Percentiles rank a stretch among this genome's conserved stretches.
phyloP scores from a whole-genome alignment of 106 monocot genomes.

The Dendrobium huoshanense region DNA sequence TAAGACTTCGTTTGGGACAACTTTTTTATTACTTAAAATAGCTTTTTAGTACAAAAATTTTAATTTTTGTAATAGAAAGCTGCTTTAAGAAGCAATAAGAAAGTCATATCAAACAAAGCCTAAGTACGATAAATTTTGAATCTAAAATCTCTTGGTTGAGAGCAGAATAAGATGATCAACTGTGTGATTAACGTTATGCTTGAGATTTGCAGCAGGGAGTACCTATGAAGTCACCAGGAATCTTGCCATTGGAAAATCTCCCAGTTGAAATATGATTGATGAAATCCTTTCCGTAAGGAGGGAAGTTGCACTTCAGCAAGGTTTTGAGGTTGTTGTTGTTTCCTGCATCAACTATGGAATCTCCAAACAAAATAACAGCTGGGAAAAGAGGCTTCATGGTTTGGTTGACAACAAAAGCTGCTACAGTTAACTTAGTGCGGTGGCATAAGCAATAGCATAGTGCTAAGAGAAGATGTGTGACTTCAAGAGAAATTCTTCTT shows the following conservation, averaged over 20 bases:
- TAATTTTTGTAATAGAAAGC: too few relatives aligned
- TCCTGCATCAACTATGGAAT: conserved; percentile 56
- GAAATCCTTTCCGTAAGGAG: conserved; percentile 55
- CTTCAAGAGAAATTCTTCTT: neutral
- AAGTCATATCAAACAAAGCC: too few relatives aligned
- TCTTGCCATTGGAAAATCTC: conserved; percentile 49
- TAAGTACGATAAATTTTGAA: too few relatives aligned
- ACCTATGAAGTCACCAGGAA: conserved; percentile 47
- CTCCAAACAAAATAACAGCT: conserved; percentile 50
- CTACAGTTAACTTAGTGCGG: neutral
- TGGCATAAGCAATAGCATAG: neutral
- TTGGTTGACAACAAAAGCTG: neutral
- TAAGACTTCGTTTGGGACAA: too few relatives aligned
- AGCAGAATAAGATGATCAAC: too few relatives aligned
- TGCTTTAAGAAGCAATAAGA: too few relatives aligned
- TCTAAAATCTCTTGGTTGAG: too few relatives aligned
- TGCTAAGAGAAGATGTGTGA: neutral
- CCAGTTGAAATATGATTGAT: conserved; percentile 30
- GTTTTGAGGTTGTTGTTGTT: conserved; percentile 50
- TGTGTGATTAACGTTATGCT: too few relatives aligned
- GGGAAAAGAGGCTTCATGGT: conserved; percentile 11
- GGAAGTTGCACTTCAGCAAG: conserved; percentile 28
- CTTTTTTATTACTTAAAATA: too few relatives aligned
- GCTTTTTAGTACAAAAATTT: too few relatives aligned
- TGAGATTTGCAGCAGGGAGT: neutral